Evolutionary conservation across 75 land plant species (phyloP), one percentile per base, ranked within the genome.

Genomic region (Picea sitchensis): DNA sequence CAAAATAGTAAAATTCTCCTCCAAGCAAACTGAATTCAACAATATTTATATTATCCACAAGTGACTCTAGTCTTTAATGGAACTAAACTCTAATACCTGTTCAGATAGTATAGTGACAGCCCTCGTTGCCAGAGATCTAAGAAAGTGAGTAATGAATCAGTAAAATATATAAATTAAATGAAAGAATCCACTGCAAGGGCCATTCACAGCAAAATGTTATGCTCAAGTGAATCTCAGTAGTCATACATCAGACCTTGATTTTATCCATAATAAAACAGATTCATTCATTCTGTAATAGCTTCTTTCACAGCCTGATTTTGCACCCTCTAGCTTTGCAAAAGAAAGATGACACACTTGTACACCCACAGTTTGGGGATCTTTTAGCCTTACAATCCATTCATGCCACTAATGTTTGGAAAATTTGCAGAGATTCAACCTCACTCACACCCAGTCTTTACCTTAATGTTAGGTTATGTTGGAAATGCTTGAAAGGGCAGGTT

Each of bases 61-160:
- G 26, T 21, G 13, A 0, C 15, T 65, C 68, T 34, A 32, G 34
- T 12, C 21, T 38, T 15, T 14, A 15, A 34, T 6, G 44, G 31
- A 68, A 38, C 36, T 68, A 14, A 68, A 18, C 58, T 73, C 38
- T 36, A n/a, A 58, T 86, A 95, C 98, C 93, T 93, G 82, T 95
- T 78, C 30, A 90, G 81, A 75, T 95, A 95, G 87, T 95, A 95
- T 8, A 95, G 82, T 14, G 95, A 91, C 21, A 95, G 82, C 5
- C 98, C 98, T 73, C 98, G 86, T 77, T 95, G 98, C 98, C 98
- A 95, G 59, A 95, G 89, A 88, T 95, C 98, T 95, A 90, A 82
- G 68, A 61, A 26, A 69, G 69, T 13, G 32, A 56, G 63, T 56
- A 75, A 68, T 17, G 59, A 58, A 79, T 44, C 14, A 79, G 34